These are phyloP conservation scores for Biscogniauxia mediterranea DNA, from an alignment of 2,329 filamentous ascomycete species.

Conservation along the genomic window DNA sequence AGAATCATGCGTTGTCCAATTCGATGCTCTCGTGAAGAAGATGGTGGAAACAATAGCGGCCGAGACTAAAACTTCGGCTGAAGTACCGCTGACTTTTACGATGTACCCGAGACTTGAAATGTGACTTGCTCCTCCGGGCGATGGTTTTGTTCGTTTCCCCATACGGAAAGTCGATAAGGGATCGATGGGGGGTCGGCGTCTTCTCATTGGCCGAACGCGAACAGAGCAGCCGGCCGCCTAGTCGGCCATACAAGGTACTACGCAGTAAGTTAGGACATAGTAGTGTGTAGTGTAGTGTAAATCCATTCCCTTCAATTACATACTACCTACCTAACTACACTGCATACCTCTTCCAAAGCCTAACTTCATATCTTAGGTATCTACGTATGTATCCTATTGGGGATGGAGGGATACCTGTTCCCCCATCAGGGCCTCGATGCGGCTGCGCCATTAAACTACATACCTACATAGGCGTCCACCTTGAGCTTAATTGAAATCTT, in stretches of 20 bases:
- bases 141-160: constrained; percentile 1
- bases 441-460: too few species aligned
- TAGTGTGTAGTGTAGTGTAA: too few species aligned
- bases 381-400: too few species aligned
- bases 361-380: too few species aligned
- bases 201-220: background rate
- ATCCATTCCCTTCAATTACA: too few species aligned
- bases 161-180: constrained; percentile 1
- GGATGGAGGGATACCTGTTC: too few species aligned
- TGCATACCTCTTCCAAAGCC: too few species aligned
- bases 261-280: background rate
- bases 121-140: too few species aligned
- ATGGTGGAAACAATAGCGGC: background rate
- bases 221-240: background rate
- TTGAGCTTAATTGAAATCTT: too few species aligned
- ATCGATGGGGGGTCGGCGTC: background rate
- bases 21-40: background rate
- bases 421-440: too few species aligned
- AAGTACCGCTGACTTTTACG: background rate
- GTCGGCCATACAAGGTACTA: background rate
- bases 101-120: background rate
- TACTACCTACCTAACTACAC: too few species aligned
- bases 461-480: background rate
- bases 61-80: background rate
- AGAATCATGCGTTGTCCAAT: constrained; percentile 1